Evolutionary conservation across 2,329 filamentous ascomycete species (phyloP), one percentile per base, ranked within the genome.

Genomic region (Colletotrichum paranaense): DNA sequence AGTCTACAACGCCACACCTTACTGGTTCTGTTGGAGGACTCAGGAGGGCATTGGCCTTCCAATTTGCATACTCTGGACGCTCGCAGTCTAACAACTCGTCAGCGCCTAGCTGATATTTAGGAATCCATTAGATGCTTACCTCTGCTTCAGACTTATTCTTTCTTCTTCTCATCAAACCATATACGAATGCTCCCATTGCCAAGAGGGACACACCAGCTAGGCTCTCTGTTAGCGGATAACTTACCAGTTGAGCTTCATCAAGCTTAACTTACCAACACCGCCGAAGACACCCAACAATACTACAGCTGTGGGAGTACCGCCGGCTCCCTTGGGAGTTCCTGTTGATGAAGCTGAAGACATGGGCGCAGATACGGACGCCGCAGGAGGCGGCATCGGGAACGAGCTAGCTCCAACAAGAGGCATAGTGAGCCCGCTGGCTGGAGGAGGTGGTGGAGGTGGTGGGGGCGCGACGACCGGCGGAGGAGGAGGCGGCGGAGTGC

Each of bases 151-250:
- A 7, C 49, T 65, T 73, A 8, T 22, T 16, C n/a, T 62, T 73
- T 14, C 42, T 70, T 5, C 56, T 62, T 22, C 62, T 73, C 71
- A 73, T 60, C 14, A 73, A 42, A 1, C 71, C 71, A 9, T 65
- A 73, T 5, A 73, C 65, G 14, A 73, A 73, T 1, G 68, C 26
- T 2, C 71, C 71, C 71, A 73, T 73, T 4, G 71, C 71, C 22
- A 73, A 14, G 4, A 73, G n/a, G 4, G 71, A 73, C 2, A 73
- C 67, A 6, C 71, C 71, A 32, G 71, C 71, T 73, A 9, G n/a
- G 12, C 1, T 1, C 1, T 1, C 1, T 14, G 38, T 73, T 12
- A 73, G 67, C 4, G 16, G 0, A 2, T 2, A 5, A 12, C 6
- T 56, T 8, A 12, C 1, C 14, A 3, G 22, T 12, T 8, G 1